Percentiles rank a stretch among this genome's conserved stretches.
Evolutionary conservation across 768 basidiomycete species (phyloP).

Genomic region (Mrakia gelida): DNA sequence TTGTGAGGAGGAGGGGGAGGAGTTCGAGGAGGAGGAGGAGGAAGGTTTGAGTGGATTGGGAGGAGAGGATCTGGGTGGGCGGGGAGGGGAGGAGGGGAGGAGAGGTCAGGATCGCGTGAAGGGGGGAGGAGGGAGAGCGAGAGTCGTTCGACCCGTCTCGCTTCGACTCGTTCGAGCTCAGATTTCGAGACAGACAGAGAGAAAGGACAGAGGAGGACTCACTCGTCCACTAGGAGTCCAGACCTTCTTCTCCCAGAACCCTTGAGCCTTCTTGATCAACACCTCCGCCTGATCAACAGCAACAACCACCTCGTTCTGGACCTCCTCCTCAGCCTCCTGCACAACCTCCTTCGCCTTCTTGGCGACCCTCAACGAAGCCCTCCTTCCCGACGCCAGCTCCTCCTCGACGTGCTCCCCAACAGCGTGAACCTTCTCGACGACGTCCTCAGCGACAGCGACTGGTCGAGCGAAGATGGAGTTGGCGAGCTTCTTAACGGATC

Average conservation of each 20-base stretch:
- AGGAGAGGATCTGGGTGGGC: not conserved
- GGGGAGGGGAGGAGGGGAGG: not conserved
- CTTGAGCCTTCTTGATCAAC: not conserved
- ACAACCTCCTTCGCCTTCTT: conserved; percentile 4
- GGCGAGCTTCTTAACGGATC: conserved; percentile 7
- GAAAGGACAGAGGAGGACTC: not conserved
- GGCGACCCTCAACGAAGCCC: not conserved
- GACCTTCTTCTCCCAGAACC: not conserved
- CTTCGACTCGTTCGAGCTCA: not conserved
- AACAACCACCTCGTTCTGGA: not conserved
- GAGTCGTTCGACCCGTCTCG: not conserved
- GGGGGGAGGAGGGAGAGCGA: not conserved
- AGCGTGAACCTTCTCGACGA: not conserved
- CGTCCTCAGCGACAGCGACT: not conserved
- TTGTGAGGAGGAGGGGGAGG: not conserved
- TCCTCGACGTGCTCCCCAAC: not conserved
- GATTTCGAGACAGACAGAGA: too few species aligned
- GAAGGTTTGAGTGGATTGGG: not conserved
- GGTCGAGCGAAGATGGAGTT: not conserved
- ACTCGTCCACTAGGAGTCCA: not conserved
- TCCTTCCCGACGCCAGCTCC: not conserved
- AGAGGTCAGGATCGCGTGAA: not conserved
- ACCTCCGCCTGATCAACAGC: conserved; percentile 3
- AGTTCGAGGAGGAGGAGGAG: not conserved
- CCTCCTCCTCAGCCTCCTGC: not conserved